phyloP scores from a whole-genome alignment of 2,329 filamentous ascomycete species.

The Cryphonectria carpinicola region DNA sequence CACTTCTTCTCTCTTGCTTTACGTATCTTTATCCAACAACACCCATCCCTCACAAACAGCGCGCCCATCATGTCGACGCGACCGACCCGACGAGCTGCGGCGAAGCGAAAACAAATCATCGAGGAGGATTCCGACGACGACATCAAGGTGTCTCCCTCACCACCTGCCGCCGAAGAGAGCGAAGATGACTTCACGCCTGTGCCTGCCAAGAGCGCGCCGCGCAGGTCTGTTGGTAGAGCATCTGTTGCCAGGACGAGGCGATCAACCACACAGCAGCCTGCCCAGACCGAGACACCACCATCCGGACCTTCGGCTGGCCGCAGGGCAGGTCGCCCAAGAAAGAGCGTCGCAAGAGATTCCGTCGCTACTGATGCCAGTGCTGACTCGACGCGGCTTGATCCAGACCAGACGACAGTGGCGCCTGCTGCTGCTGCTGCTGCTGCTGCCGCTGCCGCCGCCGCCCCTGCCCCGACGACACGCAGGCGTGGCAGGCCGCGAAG shows the following conservation, averaged over 20 bases:
- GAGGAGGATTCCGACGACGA: slow-evolving; percentile 87
- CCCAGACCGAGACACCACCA: slow-evolving; percentile 24
- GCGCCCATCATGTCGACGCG: slow-evolving; percentile 45
- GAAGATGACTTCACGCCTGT: slow-evolving; percentile 84
- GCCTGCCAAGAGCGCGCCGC: slow-evolving; percentile 55
- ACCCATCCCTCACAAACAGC: neutral
- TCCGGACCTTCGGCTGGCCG: slow-evolving; percentile 44
- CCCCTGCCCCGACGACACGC: slow-evolving; percentile 11
- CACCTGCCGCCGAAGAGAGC: slow-evolving; percentile 57
- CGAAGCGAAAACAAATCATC: slow-evolving; percentile 73
- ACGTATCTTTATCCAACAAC: neutral
- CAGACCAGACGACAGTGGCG: slow-evolving; percentile 12
- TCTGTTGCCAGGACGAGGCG: slow-evolving; percentile 37
- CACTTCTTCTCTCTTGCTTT: slow-evolving; percentile 6
- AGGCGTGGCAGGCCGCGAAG: slow-evolving; percentile 24
- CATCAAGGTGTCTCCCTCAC: slow-evolving; percentile 51
- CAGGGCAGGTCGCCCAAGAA: slow-evolving; percentile 47
- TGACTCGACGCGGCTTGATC: slow-evolving; percentile 21
- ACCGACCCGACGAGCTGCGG: slow-evolving; percentile 50
- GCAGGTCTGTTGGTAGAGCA: slow-evolving; percentile 37
- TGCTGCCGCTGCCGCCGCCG: neutral
- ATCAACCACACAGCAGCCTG: slow-evolving; percentile 23
- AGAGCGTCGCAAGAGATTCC: slow-evolving; percentile 36
- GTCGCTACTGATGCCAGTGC: slow-evolving; percentile 60
- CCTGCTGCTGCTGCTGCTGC: slow-evolving; percentile 3